Evolutionary conservation across 805 yeast genomes (phyloP), one percentile per base, ranked within the genome.

Genomic region (Hanseniaspora jakobsenii): DNA sequence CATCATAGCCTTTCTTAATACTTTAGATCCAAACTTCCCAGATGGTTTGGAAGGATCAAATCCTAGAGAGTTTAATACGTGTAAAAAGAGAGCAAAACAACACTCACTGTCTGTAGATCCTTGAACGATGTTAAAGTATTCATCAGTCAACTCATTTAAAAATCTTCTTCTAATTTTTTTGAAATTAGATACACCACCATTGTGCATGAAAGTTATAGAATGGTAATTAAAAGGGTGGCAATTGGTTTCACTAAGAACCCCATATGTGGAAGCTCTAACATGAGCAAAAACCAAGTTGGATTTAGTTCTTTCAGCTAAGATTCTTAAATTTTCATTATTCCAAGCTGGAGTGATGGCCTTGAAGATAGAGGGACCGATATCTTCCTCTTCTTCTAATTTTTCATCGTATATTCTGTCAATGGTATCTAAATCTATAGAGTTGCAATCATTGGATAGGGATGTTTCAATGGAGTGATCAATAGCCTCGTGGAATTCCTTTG

Each of bases 301-400:
- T 57, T 81, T 77, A 2, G 98, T 91, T 66, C 89, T 85, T 55
- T 77, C 84, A 0, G 95, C 83, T 24, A 91, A 65, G 29, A 86
- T 75, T 48, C 84, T 89, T 47, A 91, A 65, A 56, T 91, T 91
- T 55, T 82, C 75, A 61, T 91, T 91, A 64, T 91, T 91, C 98
- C 98, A 91, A 1, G 95, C 94, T 0, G 98, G 98, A 0, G 98
- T 91, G 38, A 87, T 91, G 10, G 97, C 97, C 53, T 85, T 78
- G 66, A 83, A 91, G 2, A 86, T 72, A 61, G 97, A 91, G 21
- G 98, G 97, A 2, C 85, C 82, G 34, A 75, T 73, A 9, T 58
- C 51, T 31, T 71, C 73, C 16, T 72, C 45, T 14, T 27, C 45
- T 32, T 71, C 73, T 14, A 72, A 34, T 22, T 19, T 34, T 16